phyloP scores from a whole-genome alignment of 2,329 filamentous ascomycete genomes.

The Claviceps sp. region DNA sequence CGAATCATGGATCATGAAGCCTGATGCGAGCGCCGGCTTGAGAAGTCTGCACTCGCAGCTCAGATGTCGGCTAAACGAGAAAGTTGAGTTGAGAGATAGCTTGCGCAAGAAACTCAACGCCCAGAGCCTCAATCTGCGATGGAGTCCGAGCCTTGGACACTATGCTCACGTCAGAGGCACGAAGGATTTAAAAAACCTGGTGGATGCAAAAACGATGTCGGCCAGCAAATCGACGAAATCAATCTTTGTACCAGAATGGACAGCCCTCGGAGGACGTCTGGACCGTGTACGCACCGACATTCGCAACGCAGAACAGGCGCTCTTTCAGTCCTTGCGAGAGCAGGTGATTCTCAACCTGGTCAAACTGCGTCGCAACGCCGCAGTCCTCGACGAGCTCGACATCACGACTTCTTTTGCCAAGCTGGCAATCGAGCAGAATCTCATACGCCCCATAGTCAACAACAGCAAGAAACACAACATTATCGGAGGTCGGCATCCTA shows the following conservation, averaged over 20 bases:
- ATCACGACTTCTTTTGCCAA: constrained; percentile 75
- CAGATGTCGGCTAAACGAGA: constrained; percentile 44
- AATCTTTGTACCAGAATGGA: constrained; percentile 78
- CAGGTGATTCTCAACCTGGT: constrained; percentile 71
- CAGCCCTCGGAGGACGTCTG: constrained; percentile 61
- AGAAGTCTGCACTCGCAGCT: constrained; percentile 56
- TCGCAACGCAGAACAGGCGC: constrained; percentile 66
- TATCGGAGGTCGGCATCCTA: constrained; percentile 78
- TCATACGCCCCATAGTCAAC: constrained; percentile 62
- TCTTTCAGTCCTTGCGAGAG: constrained; percentile 63
- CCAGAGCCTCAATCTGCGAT: constrained; percentile 62
- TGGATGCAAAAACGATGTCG: constrained; percentile 38
- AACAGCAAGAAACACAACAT: constrained; percentile 56
- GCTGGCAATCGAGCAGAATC: constrained; percentile 60
- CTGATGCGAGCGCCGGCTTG: constrained; percentile 53
- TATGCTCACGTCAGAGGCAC: constrained; percentile 74
- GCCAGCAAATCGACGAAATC: constrained; percentile 75
- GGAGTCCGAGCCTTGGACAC: constrained; percentile 77
- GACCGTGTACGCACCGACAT: constrained; percentile 70
- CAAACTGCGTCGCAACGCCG: constrained; percentile 75
- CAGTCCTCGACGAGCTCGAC: constrained; percentile 88
- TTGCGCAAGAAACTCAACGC: constrained; percentile 50
- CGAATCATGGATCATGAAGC: constrained; percentile 52
- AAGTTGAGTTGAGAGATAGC: constrained; percentile 41
- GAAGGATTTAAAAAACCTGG: constrained; percentile 44